Evolutionary conservation across 2,329 filamentous ascomycete species (phyloP), one percentile per base, ranked within the genome.

Genomic region (Pseudogymnoascus sp.): DNA sequence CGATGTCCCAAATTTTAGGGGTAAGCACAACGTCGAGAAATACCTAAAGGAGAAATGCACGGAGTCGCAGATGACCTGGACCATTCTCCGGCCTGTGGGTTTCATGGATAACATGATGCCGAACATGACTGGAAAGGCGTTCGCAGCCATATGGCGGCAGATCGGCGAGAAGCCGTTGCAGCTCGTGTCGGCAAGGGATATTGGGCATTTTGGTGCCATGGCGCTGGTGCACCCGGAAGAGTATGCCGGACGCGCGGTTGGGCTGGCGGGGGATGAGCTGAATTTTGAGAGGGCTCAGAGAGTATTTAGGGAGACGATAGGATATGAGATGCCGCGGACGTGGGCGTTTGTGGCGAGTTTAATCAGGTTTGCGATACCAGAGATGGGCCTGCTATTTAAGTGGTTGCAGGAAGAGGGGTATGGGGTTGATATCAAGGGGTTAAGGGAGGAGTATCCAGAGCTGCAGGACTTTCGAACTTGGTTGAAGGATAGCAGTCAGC

Each of bases 21-120:
- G 73, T 68, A 89, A 89, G 71, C 79, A 83, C 68, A 72, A 79
- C 10, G 85, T 89, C 68, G 87, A 89, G 74, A 74, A 81, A 62
- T 77, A 89, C 67, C 78, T 89, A 23, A 86, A 75, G 75, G 68
- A 79, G 74, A 67, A 65, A 16, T 64, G 65, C 0, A 34, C 51
- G 4, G 64, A 74, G 0, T 75, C 75, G 0, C 69, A 68, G 0
- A 82, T 84, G 80, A 73, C 73, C 12, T 86, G 80, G 78, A 83
- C 82, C 0, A 81, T 86, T 47, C 74, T 86, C 4, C 77, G 83
- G 2, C 83, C 83, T 0, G 78, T 80, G 0, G 81, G 80, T 0
- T 86, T 86, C 73, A 80, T 83, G 72, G 83, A 86, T 3, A 79
- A 79, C 70, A 63, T 72, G 16, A 68, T 68, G 14, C 67, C 68